Percentiles rank a stretch among this genome's conserved stretches.
phyloP scores from a whole-genome alignment of 768 basidiomycete genomes.

The Termitomyces sp. region DNA sequence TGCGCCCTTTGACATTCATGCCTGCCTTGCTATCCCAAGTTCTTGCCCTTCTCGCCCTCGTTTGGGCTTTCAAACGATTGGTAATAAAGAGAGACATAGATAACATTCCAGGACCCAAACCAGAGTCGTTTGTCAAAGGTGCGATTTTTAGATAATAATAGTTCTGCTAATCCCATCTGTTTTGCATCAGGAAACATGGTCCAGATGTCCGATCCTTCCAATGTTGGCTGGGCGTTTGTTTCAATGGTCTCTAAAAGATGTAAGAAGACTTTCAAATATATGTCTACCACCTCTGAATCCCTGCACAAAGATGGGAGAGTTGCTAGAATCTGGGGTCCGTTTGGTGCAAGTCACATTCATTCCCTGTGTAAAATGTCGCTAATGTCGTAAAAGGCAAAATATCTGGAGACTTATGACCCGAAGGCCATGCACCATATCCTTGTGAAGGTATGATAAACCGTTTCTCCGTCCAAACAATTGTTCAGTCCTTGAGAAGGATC shows the following conservation, averaged over 20 bases:
- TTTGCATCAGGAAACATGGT: conserved; percentile 13
- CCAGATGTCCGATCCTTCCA: conserved; percentile 6
- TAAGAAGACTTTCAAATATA: not conserved
- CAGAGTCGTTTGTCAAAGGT: conserved; percentile 25
- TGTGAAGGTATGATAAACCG: conserved; percentile 20
- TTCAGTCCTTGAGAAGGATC: not conserved
- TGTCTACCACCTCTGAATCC: not conserved
- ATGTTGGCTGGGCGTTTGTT: conserved; percentile 13
- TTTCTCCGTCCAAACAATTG: conserved; percentile 9
- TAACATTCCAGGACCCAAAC: conserved; percentile 28
- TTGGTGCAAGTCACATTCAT: not conserved
- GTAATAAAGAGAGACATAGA: conserved; percentile 19
- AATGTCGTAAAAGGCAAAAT: conserved; percentile 12
- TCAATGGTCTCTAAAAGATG: conserved; percentile 10
- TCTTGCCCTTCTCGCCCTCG: conserved; percentile 3
- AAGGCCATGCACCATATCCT: conserved; percentile 30
- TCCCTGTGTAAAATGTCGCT: not conserved
- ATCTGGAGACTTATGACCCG: conserved; percentile 30
- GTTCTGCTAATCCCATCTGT: not conserved
- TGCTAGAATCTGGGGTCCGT: not conserved
- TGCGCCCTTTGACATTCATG: not conserved
- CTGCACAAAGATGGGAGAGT: not conserved
- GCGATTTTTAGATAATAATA: not conserved
- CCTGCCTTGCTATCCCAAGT: not conserved
- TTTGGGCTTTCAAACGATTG: conserved; percentile 11